These are phyloP conservation scores for Trypanosoma congolense DNA, from an alignment of 208 protist species.

Conservation along the genomic window DNA sequence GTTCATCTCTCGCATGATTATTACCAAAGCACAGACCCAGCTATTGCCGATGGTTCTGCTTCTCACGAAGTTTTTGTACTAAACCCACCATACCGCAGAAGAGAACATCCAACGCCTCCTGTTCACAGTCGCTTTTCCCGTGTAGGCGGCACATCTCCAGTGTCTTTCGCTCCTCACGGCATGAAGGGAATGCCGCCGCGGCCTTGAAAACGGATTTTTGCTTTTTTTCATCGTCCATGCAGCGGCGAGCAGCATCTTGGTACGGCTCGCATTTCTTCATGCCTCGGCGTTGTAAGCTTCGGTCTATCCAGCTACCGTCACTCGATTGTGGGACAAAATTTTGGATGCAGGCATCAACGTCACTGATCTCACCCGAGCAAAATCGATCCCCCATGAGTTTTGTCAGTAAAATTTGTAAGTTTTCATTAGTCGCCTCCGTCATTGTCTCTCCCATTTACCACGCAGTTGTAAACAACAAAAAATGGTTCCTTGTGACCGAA, in stretches of 20 bases:
- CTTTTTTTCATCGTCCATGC: conserved; percentile 78
- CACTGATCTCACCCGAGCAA: conserved; percentile 56
- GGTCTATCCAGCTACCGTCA: conserved; percentile 74
- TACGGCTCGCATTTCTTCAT: conserved; percentile 71
- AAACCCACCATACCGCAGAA: conserved; percentile 85
- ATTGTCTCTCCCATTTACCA: conserved; percentile 10
- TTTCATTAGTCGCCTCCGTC: conserved; percentile 68
- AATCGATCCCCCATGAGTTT: conserved; percentile 84
- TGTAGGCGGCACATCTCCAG: conserved; percentile 48
- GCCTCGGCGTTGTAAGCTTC: conserved; percentile 71
- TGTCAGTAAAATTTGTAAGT: conserved; percentile 78
- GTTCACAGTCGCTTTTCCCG: conserved; percentile 59
- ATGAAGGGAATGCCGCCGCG: conserved; percentile 50
- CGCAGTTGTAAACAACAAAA: too few relatives aligned
- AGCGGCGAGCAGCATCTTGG: conserved; percentile 50
- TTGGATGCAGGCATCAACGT: conserved; percentile 80
- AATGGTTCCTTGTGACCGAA: too few relatives aligned
- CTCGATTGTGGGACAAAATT: conserved; percentile 79
- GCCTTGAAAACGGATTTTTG: conserved; percentile 68
- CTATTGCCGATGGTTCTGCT: background rate
- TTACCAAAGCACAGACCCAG: conserved; percentile 8
- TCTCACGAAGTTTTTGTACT: conserved; percentile 38
- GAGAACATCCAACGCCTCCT: conserved; percentile 70
- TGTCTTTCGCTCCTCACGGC: conserved; percentile 49
- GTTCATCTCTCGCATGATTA: too few relatives aligned